Percentiles rank a stretch among this genome's conserved stretches.
These are phyloP conservation scores for Colletotrichum orbiculare DNA, from an alignment of 2,329 filamentous ascomycete genomes.

Conservation along the genomic window DNA sequence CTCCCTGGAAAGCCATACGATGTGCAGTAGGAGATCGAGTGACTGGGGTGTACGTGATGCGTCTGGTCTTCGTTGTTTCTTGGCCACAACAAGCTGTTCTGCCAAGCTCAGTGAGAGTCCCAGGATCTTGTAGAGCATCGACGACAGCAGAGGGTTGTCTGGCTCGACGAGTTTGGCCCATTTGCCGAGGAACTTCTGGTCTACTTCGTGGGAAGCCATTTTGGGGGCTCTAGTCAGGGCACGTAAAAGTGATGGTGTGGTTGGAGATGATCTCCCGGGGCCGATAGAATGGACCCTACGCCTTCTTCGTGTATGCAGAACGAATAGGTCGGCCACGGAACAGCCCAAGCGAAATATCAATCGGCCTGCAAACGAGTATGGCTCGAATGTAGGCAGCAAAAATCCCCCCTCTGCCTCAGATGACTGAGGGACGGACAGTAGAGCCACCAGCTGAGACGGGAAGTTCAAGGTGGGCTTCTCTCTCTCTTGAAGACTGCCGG, in stretches of 20 bases:
- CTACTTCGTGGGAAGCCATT: slow-evolving; percentile 97
- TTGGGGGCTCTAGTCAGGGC: not conserved
- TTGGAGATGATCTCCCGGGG: too few species aligned
- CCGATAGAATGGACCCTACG: too few species aligned
- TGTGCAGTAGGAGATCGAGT: slow-evolving; percentile 85
- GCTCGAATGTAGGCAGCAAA: too few species aligned
- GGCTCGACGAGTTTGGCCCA: slow-evolving; percentile 83
- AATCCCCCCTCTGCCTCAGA: too few species aligned
- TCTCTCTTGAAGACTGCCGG: too few species aligned
- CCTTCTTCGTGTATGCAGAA: too few species aligned
- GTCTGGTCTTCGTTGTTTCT: slow-evolving; percentile 86
- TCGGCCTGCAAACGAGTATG: too few species aligned
- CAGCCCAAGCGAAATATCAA: too few species aligned
- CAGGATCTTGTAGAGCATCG: slow-evolving; percentile 89
- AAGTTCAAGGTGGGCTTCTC: too few species aligned
- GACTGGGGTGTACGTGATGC: slow-evolving; percentile 81
- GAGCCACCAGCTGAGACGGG: too few species aligned
- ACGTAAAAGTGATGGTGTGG: not conserved
- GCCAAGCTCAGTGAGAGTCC: slow-evolving; percentile 91
- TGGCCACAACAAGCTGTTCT: slow-evolving; percentile 82
- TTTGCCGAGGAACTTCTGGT: slow-evolving; percentile 95
- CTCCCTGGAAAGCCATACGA: slow-evolving; percentile 94
- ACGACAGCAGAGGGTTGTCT: slow-evolving; percentile 82
- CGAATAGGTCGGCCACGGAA: too few species aligned
- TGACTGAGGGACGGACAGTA: too few species aligned